Conservation (phyloP, 106 monocot genomes). For the Acorus gramineus region DNA sequence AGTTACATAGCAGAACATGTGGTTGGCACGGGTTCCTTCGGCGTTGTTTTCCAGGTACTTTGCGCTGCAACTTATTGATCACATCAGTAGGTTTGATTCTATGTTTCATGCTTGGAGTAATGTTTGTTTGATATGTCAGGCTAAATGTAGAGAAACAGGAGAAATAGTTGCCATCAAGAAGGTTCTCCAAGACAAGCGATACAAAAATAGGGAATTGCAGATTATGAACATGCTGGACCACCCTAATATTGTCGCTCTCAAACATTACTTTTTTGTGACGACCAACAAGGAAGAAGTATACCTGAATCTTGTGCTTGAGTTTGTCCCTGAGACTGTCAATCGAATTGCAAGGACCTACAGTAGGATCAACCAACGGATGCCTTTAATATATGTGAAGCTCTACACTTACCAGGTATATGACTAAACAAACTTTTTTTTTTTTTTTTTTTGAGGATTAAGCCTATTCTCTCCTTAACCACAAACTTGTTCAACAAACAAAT, state of each 20-base stretch:
- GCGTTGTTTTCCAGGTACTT: slow-evolving; percentile 30
- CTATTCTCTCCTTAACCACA: too few relatives aligned
- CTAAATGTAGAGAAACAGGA: slow-evolving; percentile 34
- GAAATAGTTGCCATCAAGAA: slow-evolving; percentile 40
- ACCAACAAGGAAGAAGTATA: slow-evolving; percentile 28
- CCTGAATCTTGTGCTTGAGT: slow-evolving; percentile 35
- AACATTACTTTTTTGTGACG: slow-evolving; percentile 26
- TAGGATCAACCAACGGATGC: slow-evolving; percentile 25
- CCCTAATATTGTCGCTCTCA: slow-evolving; percentile 26
- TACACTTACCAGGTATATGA: slow-evolving; percentile 24
- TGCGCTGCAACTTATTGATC: too few relatives aligned
- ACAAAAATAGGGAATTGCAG: slow-evolving; percentile 33
- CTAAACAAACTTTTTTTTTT: too few relatives aligned
- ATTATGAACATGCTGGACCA: slow-evolving; percentile 34
- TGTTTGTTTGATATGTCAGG: slow-evolving; percentile 7
- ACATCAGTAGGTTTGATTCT: too few relatives aligned
- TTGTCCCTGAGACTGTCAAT: slow-evolving; percentile 31
- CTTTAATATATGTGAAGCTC: slow-evolving; percentile 27
- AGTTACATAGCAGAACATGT: slow-evolving; percentile 33
- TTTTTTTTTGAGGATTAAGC: too few relatives aligned
- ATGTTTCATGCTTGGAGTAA: background rate
- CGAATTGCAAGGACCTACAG: slow-evolving; percentile 20
- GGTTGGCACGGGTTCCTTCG: slow-evolving; percentile 34
- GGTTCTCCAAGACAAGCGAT: slow-evolving; percentile 34
- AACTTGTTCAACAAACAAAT: too few relatives aligned